Base-by-base conservation (phyloP, 768 basidiomycete genomes). In the Gloeophyllum trabeum region DNA sequence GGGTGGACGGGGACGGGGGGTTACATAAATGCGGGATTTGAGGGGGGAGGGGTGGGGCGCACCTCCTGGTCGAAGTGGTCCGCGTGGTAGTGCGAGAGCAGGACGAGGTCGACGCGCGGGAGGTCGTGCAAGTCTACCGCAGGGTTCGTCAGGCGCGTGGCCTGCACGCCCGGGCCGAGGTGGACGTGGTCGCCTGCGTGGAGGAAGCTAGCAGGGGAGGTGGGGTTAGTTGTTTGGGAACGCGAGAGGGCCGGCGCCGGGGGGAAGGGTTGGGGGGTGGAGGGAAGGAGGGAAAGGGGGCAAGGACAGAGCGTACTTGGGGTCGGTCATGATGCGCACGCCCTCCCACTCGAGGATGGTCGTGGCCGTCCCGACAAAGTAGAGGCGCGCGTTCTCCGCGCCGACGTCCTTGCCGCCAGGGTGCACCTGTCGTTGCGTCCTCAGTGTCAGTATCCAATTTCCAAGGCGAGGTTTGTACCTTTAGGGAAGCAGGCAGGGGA, bases 31-130 rank as follows among this genome's bases (percentile, higher is more conserved):
- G n/a, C n/a, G n/a, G n/a, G n/a, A n/a, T n/a, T n/a, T n/a, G n/a
- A n/a, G n/a, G n/a, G n/a, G n/a, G n/a, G n/a, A n/a, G n/a, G n/a
- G n/a, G n/a, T n/a, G 16, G 4, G 25, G 24, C 39, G 24, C 24
- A 40, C 61, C 2, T 54, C 46, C 37, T 56, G 50, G 41, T 61
- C 59, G 45, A 62, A 62, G 48, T 61, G 60, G 37, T 61, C 61
- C 43, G 44, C 51, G 47, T 48, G 48, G 24, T 48, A 46, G 46
- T 61, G 61, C 13, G 52, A 54, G 23, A 58, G 48, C 12, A 60
- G 42, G 32, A 62, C 50, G 28, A 57, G 46, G 43, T 61, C 57
- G 39, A 63, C 53, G 4, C 51, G 50, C 5, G 61, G 61, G 20
- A 56, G 51, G 12, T 59, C 51, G 13, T 56, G 46, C 16, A 60